These are phyloP conservation scores for Pseudoturritis turrita DNA, from an alignment of 345 rosid genomes.

Conservation along the genomic window DNA sequence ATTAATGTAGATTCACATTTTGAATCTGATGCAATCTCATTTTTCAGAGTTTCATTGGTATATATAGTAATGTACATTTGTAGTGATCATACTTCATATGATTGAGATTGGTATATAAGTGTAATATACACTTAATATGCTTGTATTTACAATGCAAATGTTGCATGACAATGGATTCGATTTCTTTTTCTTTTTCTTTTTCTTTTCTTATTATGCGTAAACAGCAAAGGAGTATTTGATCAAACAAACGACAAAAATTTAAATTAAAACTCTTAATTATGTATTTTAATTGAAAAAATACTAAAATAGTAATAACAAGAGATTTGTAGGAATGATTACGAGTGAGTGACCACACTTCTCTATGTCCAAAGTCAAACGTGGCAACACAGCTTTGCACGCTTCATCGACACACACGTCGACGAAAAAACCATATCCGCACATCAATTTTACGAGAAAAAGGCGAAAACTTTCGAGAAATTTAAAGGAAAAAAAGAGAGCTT, in stretches of 20 bases:
- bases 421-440: conserved; percentile 29
- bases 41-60: not conserved
- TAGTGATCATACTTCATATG: too few species aligned
- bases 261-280: not conserved
- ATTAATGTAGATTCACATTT: not conserved
- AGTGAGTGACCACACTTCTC: conserved; percentile 16
- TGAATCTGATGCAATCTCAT: not conserved
- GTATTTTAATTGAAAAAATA: not conserved
- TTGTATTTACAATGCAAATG: too few species aligned
- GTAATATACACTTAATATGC: not conserved
- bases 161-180: too few species aligned
- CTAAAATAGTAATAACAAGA: not conserved
- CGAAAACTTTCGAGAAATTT: not conserved
- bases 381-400: conserved; percentile 32
- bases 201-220: not conserved
- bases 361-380: conserved; percentile 29
- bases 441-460: not conserved
- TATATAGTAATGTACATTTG: too few species aligned
- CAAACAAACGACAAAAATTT: not conserved
- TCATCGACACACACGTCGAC: conserved; percentile 25
- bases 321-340: not conserved
- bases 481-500: not conserved
- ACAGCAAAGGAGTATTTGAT: not conserved
- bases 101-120: not conserved
- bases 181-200: too few species aligned